Evolutionary conservation across 305 asterid species (phyloP), one percentile per base, ranked within the genome.

Genomic region (Stenogyne calaminthoides): DNA sequence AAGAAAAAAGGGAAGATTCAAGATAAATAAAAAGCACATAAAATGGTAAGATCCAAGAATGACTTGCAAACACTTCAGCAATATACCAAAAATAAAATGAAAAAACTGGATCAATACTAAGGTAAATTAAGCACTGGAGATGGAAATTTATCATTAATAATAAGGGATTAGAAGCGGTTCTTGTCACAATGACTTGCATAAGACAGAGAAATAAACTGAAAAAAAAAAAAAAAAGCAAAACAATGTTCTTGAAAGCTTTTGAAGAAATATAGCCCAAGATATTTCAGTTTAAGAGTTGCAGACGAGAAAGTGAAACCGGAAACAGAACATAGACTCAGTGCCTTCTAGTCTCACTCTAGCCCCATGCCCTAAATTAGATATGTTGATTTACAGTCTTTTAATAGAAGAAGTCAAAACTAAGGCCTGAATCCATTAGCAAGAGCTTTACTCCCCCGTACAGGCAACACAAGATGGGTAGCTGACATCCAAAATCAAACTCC

Each of bases 21-120:
- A 67, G 20, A 14, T 52, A 66, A 32, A 58, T 10, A 67, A 34
- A 29, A 71, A 59, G 42, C 67, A 69, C 54, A 74, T 20, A 40
- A 10, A 42, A 39, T 40, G 37, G 49, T 49, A 49, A 74, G 52
- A 39, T 52, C 56, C 44, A 60, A 39, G 67, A 69, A 67, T 16
- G 14, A 67, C 60, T 29, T 34, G 75, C 57, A 51, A 16, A 18
- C 27, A 32, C 27, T 46, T 34, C 47, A 37, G 63, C 67, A 54
- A 44, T 25, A 55, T 63, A 27, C 22, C 58, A 27, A 40, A 42
- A 76, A 59, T 46, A 52, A 40, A 46, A 75, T 40, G 58, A 19
- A n/a, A 22, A 32, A 62, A 11, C 29, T 32, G 39, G 60, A 40
- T 29, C 32, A 57, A 67, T 64, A 39, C 54, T 56, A 27, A 61